phyloP scores from a whole-genome alignment of 345 rosid species.

The Eucalyptus grandis region DNA sequence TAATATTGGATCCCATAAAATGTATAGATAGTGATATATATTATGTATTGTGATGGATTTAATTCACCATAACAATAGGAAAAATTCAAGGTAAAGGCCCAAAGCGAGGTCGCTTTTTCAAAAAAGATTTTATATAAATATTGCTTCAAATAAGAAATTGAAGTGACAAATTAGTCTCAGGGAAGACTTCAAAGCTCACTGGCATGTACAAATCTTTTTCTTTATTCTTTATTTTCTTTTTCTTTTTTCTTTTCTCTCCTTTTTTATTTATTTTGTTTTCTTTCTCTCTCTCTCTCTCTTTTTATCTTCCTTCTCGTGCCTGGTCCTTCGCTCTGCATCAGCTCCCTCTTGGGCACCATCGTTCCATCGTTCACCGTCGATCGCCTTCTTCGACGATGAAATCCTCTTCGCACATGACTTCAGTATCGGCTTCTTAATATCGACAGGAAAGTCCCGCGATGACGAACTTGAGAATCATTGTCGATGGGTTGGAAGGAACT shows the following conservation, averaged over 20 bases:
- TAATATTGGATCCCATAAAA: background rate
- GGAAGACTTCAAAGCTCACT: too few relatives aligned
- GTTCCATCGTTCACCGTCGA: background rate
- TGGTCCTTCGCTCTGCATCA: background rate
- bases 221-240: too few relatives aligned
- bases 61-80: background rate
- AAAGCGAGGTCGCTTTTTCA: background rate
- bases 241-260: background rate
- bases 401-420: background rate
- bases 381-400: background rate
- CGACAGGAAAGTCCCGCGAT: background rate
- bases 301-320: background rate
- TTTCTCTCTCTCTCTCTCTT: too few relatives aligned
- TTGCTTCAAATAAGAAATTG: too few relatives aligned
- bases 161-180: too few relatives aligned
- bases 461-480: background rate
- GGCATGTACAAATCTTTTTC: background rate
- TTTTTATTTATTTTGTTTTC: too few relatives aligned
- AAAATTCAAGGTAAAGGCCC: background rate
- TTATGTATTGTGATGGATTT: background rate
- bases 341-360: background rate
- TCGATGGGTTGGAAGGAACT: background rate
- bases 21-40: background rate
- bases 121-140: rapidly evolving
- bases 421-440: background rate